These are phyloP conservation scores for Scutellospora calospora DNA, from an alignment of 371 early-diverging fungal species.

Conservation along the genomic window DNA sequence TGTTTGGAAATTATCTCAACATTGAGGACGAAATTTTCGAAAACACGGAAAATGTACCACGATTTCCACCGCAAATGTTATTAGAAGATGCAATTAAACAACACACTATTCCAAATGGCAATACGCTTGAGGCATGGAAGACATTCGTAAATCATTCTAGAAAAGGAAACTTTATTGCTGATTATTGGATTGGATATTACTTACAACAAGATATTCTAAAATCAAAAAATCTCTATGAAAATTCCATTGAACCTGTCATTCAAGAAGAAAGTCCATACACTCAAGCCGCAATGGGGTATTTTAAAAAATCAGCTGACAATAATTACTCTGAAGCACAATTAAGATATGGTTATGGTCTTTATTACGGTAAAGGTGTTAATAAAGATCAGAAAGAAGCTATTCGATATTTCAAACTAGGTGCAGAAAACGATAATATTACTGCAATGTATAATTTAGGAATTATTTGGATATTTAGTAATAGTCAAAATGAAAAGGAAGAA, in stretches of 20 bases:
- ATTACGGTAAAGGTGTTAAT: not conserved
- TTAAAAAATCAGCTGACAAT: conserved; percentile 12
- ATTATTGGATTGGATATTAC: conserved; percentile 35
- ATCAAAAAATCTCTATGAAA: not conserved
- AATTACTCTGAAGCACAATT: conserved; percentile 6
- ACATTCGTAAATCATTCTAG: not conserved
- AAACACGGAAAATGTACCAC: no score
- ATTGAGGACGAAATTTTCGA: no score
- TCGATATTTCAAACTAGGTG: conserved; percentile 11
- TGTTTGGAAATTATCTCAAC: no score
- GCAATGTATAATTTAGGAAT: conserved; percentile 38
- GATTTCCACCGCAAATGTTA: no score
- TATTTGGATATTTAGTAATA: no score
- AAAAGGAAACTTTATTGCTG: not conserved
- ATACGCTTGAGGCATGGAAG: conserved; percentile 16
- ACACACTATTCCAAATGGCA: not conserved
- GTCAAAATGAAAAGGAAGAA: no score
- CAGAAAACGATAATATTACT: not conserved
- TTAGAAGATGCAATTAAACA: no score
- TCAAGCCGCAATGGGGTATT: not conserved
- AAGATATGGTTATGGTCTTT: conserved; percentile 21
- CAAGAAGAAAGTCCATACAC: not conserved
- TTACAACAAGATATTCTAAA: not conserved
- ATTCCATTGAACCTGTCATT: not conserved
- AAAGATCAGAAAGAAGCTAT: not conserved